Conservation (phyloP, 2,329 filamentous ascomycete genomes). For the Tolypocladium album region DNA sequence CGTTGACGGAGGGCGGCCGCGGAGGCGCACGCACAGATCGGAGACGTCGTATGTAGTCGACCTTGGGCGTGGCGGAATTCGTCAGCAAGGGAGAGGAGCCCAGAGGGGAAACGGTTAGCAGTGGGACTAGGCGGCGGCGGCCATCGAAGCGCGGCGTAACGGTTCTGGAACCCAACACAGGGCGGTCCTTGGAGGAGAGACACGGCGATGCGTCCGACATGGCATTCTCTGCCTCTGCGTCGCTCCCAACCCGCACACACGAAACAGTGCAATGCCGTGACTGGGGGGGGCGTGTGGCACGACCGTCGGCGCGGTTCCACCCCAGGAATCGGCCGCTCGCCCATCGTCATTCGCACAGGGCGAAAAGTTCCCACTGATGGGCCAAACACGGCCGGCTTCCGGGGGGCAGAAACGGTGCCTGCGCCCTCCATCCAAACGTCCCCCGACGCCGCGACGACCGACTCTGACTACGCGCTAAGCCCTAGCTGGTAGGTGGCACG, state of each 20-base stretch:
- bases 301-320: not conserved
- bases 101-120: not conserved
- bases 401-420: not conserved
- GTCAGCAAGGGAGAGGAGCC: not conserved
- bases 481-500: constrained; percentile 11
- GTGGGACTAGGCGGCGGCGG: not conserved
- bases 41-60: not conserved
- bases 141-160: not conserved
- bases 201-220: not conserved
- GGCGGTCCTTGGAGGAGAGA: not conserved
- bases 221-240: not conserved
- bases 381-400: not conserved
- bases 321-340: not conserved
- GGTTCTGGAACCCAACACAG: not conserved
- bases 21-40: not conserved
- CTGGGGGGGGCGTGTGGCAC: not conserved
- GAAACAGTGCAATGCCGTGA: not conserved
- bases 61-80: not conserved
- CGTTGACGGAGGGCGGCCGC: not conserved
- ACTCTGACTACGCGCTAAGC: constrained; percentile 8
- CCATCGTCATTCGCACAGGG: not conserved
- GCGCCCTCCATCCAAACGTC: not conserved
- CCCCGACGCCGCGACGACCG: not conserved
- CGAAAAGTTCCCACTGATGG: not conserved
- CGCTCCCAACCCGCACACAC: not conserved